Evolutionary conservation across 306 rosid species (phyloP).

Genomic region (Canavalia gladiata): DNA sequence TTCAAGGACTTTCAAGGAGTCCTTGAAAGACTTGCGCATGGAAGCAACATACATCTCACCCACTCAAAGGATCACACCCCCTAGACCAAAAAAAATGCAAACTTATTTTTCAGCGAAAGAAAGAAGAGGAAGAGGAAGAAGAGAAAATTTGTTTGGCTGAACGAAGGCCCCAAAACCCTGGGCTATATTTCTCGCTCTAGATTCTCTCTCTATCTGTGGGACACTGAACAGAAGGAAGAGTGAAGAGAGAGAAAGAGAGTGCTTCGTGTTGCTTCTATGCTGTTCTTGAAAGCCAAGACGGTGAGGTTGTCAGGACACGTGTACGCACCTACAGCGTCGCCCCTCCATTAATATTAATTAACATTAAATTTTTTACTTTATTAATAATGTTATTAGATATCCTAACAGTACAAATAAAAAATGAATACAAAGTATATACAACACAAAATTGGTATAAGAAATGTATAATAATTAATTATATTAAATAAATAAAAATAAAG

Average conservation of each 20-base stretch:
- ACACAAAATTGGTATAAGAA: too few relatives aligned
- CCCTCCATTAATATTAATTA: not conserved
- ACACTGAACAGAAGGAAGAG: conserved; percentile 8
- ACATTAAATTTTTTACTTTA: too few relatives aligned
- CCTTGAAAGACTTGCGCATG: conserved; percentile 98
- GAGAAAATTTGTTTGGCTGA: not conserved
- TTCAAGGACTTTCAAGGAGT: conserved; percentile 91
- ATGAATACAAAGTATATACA: too few relatives aligned
- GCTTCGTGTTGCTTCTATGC: conserved; percentile 69
- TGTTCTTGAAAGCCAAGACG: conserved; percentile 77
- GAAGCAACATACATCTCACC: conserved; percentile 89
- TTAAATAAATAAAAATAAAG: too few relatives aligned
- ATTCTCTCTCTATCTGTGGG: conserved; percentile 31
- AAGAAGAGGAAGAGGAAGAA: not conserved
- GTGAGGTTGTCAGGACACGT: conserved; percentile 68
- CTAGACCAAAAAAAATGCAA: not conserved
- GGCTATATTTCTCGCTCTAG: conserved; percentile 32
- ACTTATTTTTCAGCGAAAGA: conserved; percentile 10
- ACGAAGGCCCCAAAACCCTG: not conserved
- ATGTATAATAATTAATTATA: too few relatives aligned
- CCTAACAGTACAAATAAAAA: not conserved
- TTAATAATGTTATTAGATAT: too few relatives aligned
- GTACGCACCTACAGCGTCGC: conserved; percentile 38
- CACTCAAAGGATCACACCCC: not conserved
- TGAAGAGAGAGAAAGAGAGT: conserved; percentile 11